Conservation (phyloP, 202 grass and related monocot genomes). For the Schoenoplectus tabernaemontani region DNA sequence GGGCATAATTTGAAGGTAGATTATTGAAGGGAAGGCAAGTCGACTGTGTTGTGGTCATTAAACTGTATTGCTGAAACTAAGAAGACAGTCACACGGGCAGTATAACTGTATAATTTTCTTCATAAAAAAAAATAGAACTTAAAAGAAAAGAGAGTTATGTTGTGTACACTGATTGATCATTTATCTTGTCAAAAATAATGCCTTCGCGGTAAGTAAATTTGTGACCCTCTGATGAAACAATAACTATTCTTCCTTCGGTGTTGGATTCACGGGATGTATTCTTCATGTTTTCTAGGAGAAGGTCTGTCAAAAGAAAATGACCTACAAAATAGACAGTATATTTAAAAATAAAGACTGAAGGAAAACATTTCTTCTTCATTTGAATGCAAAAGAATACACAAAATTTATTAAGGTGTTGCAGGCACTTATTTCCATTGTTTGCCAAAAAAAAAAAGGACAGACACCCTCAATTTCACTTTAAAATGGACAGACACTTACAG, state of each 20-base stretch:
- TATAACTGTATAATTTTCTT: not conserved
- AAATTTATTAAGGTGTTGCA: not conserved
- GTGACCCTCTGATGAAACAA: conserved; percentile 79
- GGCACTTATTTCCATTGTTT: not conserved
- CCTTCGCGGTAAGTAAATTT: conserved; percentile 56
- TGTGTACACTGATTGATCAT: conserved; percentile 60
- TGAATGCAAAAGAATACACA: conserved; percentile 2
- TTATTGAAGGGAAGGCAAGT: not conserved
- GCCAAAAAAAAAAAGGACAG: not conserved
- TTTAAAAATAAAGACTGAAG: not conserved
- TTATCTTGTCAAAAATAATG: conserved; percentile 70
- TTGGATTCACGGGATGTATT: conserved; percentile 53
- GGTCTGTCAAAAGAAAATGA: conserved; percentile 88
- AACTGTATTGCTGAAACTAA: conserved; percentile 21
- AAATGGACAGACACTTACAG: not conserved
- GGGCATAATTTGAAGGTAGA: not conserved
- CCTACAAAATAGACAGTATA: conserved; percentile 35
- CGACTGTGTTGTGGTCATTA: conserved; percentile 35
- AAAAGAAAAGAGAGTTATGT: not conserved
- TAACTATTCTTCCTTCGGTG: conserved; percentile 80
- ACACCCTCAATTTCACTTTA: not conserved
- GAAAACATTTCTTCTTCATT: not conserved
- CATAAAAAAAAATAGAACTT: not conserved
- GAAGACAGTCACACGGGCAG: not conserved
- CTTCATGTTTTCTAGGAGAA: conserved; percentile 85